Evolutionary conservation across 164 flowering plant genomes (phyloP), one percentile per base, ranked within the genome.

Genomic region (Vitis riparia): DNA sequence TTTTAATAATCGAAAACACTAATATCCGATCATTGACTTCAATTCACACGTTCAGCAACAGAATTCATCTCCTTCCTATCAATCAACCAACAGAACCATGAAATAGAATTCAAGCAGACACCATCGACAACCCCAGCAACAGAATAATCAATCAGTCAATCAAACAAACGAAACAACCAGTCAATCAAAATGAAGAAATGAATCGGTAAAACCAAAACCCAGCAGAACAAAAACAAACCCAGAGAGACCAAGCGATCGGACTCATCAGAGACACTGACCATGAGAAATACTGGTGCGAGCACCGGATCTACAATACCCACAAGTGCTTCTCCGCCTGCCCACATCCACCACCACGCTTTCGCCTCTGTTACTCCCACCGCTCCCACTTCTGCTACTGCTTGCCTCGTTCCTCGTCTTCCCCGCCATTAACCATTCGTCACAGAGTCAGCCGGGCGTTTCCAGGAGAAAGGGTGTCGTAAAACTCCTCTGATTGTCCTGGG

Each of bases 251-350:
- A 23, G 27, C 27, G 27, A 37, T 37, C 44, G 5, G 51, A 62
- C 8, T 57, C 59, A 10, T 8, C 44, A 51, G 16, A 23, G 65
- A 51, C 2, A 69, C 82, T 8, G 52, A 91, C 98, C 94, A 69
- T 94, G 87, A 73, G 86, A 65, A 64, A 87, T 56, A 63, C 95
- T 87, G 66, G 88, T 70, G 59, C 74, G 79, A 14, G 69, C 79
- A 58, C 81, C 67, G 44, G 97, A 92, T 84, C 62, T 86, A 60
- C 98, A 94, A 69, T 92, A 94, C 29, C 93, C 97, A 48, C 98
- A 94, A 49, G 93, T 51, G 77, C 87, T 78, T 70, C 63, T 68
- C 7, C 84, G 80, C 19, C 83, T 73, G 19, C 98, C 92, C 6
- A 69, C 77, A 71, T 91, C 92, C 8, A 32, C 62, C n/a, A 90